Base-by-base conservation (phyloP, 164 flowering plant species). In the Protea cynaroides region DNA sequence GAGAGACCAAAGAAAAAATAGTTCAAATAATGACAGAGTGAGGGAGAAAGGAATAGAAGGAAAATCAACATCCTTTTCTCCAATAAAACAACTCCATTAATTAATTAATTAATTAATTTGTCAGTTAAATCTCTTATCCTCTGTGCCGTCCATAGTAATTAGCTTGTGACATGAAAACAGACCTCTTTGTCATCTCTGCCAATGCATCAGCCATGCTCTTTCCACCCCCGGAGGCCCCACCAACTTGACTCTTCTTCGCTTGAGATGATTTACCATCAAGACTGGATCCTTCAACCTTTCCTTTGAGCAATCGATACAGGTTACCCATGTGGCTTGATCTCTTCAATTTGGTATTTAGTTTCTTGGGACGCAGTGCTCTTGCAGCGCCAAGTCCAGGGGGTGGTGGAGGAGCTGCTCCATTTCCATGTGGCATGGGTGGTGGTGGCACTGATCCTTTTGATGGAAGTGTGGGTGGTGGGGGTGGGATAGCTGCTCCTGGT, bases 181-280 rank as follows among this genome's bases (percentile, higher is more conserved):
- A 90, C 96, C 96, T 85, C 73, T 83, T 85, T 64, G 95, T 84
- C 77, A 92, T 92, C 83, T 92, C 98, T 61, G 91, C 96, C 22
- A 92, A 70, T 34, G 96, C 96, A 79, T 86, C 96, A 59, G 93
- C 91, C 98, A 89, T 88, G 58, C 96, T 83, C 58, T 84, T 77
- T 37, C 92, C 84, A 62, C 77, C 80, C 13, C 69, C 56, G 24
- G 75, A 17, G 7, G 72, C 75, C 36, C 74, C 82, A 25, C 74
- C 82, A 25, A 60, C 40, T 58, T 68, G 72, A 61, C 69, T 49
- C 68, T 72, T 86, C 68, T 62, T 76, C 7, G 83, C 83, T 22
- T 64, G 58, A 6, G 77, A 36, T 37, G 83, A 71, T 77, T 86
- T 89, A 4, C 70, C 75, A 34, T 73, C 69, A 40, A 64, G 36